Percentiles rank a stretch among this genome's conserved stretches.
phyloP scores from a whole-genome alignment of 305 asterid species.

The Fraxinus xanthoxyloides region DNA sequence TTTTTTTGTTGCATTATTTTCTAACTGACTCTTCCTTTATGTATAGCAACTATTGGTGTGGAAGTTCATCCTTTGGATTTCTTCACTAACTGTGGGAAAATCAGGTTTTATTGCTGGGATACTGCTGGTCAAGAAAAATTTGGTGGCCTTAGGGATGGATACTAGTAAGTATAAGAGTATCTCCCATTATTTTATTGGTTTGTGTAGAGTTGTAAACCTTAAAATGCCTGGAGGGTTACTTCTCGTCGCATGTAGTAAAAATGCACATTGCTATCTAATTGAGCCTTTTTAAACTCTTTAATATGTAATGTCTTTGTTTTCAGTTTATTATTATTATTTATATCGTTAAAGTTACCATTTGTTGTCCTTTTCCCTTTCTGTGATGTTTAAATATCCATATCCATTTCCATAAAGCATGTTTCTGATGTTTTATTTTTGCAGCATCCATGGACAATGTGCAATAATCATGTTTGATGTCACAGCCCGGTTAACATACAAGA shows the following conservation, averaged over 20 bases:
- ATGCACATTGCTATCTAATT: too few relatives aligned
- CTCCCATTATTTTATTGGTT: not conserved
- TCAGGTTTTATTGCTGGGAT: slow-evolving; percentile 87
- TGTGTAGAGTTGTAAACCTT: not conserved
- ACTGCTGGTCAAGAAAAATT: slow-evolving; percentile 90
- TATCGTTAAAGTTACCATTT: too few relatives aligned
- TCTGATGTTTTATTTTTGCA: slow-evolving; percentile 32
- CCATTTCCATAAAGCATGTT: not conserved
- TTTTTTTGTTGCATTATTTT: not conserved
- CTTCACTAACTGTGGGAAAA: slow-evolving; percentile 75
- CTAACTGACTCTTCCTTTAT: not conserved
- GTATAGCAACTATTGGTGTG: slow-evolving; percentile 76
- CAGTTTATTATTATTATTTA: too few relatives aligned
- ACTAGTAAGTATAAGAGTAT: slow-evolving; percentile 54
- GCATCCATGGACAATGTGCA: slow-evolving; percentile 91
- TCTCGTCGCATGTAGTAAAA: not conserved
- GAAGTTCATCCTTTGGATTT: slow-evolving; percentile 85
- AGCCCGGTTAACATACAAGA: slow-evolving; percentile 86
- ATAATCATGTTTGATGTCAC: slow-evolving; percentile 89
- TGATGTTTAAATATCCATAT: not conserved
- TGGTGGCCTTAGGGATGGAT: slow-evolving; percentile 85
- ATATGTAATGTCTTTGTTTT: too few relatives aligned
- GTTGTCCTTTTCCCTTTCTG: not conserved
- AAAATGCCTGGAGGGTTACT: not conserved
- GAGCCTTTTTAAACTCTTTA: not conserved